Evolutionary conservation across 148 eudicot species (phyloP), one percentile per base, ranked within the genome.

Genomic region (Hydrangea macrophylla): DNA sequence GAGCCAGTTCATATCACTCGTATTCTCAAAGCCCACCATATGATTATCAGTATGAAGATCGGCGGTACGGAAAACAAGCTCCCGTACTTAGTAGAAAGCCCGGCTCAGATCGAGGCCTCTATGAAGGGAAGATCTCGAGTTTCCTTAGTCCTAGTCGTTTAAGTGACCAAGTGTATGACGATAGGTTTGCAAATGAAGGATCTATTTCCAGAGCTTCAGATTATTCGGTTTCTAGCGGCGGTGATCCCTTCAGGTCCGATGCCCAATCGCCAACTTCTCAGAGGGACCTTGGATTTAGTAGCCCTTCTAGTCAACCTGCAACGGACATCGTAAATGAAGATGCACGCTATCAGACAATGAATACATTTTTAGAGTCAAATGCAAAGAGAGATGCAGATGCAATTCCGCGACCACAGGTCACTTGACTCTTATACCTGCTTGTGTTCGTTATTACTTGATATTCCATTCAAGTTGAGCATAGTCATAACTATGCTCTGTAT

Each of bases 21-120:
- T 93, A 79, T 71, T 93, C 98, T 61, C 98, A 93, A 78, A 93
- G 98, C 69, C 98, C 98, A 26, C 98, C 98, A 18, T 90, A 93
- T 60, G 98, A 93, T 76, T 88, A 78, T 79, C 95, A 93, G 56
- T 93, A 93, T 64, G 98, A 93, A 83, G 98, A 93, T 62, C 78
- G 96, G 36, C 79, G 82, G 37, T 86, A 85, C 75, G 92, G 96
- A 72, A 93, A 84, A 70, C 88, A 82, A 58, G 84, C 70, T 28
- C 77, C 83, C 67, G 67, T 78, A 30, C 81, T 93, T 73, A 76
- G 83, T 45, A 86, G 92, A 78, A 93, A 86, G 82, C 92, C 90
- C 56, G 98, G 94, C 42, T 92, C 96, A 11, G 96, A 89, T 69
- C 83, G 90, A 31, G 90, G 90, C 57, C 58, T 86, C 20, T 83